These are phyloP conservation scores for Chalciporus sp. DNA, from an alignment of 1,284 basidiomycete species.

Conservation along the genomic window DNA sequence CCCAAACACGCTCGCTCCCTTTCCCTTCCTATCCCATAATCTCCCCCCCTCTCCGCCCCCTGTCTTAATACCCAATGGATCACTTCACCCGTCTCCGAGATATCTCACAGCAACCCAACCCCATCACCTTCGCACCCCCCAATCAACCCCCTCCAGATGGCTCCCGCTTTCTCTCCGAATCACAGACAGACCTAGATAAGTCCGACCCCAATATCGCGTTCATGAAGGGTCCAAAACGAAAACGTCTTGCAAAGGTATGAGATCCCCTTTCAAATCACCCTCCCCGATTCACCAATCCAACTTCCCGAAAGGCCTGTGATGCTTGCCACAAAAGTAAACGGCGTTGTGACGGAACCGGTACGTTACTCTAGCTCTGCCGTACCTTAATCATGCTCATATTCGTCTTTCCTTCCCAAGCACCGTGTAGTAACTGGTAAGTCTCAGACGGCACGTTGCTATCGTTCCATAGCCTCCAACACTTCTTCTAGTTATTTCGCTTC, in stretches of 20 bases:
- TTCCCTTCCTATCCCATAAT: neutral
- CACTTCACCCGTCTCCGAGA: conserved; percentile 20
- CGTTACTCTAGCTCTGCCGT: conserved; percentile 31
- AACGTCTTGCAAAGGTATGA: conserved; percentile 68
- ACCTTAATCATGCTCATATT: conserved; percentile 14
- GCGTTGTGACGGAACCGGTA: conserved; percentile 79
- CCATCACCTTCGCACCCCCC: conserved; percentile 29
- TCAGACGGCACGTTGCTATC: conserved; percentile 2
- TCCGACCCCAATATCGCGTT: conserved; percentile 36
- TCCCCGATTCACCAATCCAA: conserved; percentile 5
- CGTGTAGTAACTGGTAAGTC: conserved; percentile 78
- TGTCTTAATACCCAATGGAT: conserved; percentile 23
- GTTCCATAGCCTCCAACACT: conserved; percentile 6
- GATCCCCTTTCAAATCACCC: conserved; percentile 4
- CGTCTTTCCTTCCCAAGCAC: conserved; percentile 45
- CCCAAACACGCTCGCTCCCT: neutral
- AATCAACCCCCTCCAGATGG: conserved; percentile 22
- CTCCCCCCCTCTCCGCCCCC: neutral
- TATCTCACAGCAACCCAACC: conserved; percentile 10
- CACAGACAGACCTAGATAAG: conserved; percentile 24
- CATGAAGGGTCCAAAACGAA: conserved; percentile 64
- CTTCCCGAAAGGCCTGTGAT: conserved; percentile 65
- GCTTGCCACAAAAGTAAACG: conserved; percentile 83
- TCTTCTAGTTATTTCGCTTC: conserved; percentile 70
- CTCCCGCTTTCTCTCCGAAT: conserved; percentile 22